These are phyloP conservation scores for Sclerotinia spermophila DNA, from an alignment of 2,329 filamentous ascomycete genomes.

Conservation along the genomic window DNA sequence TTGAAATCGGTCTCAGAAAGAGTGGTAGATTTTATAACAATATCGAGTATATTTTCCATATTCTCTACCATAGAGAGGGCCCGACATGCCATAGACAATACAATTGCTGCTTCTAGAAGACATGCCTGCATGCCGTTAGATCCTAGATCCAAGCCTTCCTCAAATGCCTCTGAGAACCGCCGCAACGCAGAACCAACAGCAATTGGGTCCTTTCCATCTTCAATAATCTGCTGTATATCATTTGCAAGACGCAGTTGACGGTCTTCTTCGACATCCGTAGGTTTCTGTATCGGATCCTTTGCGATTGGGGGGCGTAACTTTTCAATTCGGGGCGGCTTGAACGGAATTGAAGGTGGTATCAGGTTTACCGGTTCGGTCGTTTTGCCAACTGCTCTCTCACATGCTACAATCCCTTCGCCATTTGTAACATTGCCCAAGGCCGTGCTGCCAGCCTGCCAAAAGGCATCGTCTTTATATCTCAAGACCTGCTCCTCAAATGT, in stretches of 20 bases:
- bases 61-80: constrained; percentile 17
- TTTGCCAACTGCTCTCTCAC: background rate
- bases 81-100: constrained; percentile 25
- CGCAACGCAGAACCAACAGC: constrained; percentile 25
- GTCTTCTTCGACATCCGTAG: background rate
- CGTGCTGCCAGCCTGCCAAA: constrained; percentile 1
- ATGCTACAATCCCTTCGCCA: background rate
- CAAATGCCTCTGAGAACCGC: constrained; percentile 30
- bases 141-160: constrained; percentile 24
- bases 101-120: constrained; percentile 24
- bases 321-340: constrained; percentile 4
- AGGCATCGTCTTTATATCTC: constrained; percentile 18
- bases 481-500: constrained; percentile 29
- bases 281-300: background rate
- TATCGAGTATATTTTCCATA: constrained; percentile 28
- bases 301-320: background rate
- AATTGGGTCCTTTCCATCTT: constrained; percentile 15
- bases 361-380: background rate
- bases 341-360: background rate
- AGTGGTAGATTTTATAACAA: constrained; percentile 22
- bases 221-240: constrained; percentile 27
- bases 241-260: constrained; percentile 27
- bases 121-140: constrained; percentile 17
- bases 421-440: background rate
- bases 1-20: constrained; percentile 27